phyloP scores from a whole-genome alignment of 352 stramenopile genomes.

The Blastocystis sp. region DNA sequence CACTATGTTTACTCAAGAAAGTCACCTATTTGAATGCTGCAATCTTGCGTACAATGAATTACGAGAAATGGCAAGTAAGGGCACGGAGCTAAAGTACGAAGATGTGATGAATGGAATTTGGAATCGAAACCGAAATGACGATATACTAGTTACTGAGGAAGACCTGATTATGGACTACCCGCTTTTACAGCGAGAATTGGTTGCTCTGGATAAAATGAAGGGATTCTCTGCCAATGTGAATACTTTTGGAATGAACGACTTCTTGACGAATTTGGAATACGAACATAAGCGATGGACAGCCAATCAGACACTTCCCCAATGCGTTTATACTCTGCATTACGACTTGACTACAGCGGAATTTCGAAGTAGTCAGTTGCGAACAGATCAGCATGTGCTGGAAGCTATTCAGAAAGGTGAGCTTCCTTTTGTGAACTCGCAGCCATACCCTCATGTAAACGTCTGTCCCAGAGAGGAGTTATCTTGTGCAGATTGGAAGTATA shows the following conservation, averaged over 20 bases:
- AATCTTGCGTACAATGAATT: background rate
- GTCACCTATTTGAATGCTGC: background rate
- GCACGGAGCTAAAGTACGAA: background rate
- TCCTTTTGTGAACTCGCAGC: background rate
- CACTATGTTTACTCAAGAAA: background rate
- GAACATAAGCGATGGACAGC: background rate
- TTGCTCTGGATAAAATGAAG: background rate
- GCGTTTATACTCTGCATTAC: background rate
- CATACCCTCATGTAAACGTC: background rate
- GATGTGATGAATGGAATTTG: background rate
- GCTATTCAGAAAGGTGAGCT: background rate
- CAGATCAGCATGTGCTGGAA: background rate
- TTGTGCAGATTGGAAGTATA: background rate
- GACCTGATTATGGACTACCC: conserved; percentile 32
- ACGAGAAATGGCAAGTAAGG: background rate
- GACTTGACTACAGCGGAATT: background rate
- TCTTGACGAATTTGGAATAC: background rate
- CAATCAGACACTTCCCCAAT: background rate
- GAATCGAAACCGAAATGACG: background rate
- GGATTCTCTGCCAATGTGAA: conserved; percentile 3
- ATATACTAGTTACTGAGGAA: conserved; percentile 5
- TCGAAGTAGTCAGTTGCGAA: background rate
- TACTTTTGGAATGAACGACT: conserved; percentile 37
- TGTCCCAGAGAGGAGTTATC: background rate
- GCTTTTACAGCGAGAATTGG: background rate